Conservation (phyloP, 169 alveolate species). For the Blepharisma undulans region DNA sequence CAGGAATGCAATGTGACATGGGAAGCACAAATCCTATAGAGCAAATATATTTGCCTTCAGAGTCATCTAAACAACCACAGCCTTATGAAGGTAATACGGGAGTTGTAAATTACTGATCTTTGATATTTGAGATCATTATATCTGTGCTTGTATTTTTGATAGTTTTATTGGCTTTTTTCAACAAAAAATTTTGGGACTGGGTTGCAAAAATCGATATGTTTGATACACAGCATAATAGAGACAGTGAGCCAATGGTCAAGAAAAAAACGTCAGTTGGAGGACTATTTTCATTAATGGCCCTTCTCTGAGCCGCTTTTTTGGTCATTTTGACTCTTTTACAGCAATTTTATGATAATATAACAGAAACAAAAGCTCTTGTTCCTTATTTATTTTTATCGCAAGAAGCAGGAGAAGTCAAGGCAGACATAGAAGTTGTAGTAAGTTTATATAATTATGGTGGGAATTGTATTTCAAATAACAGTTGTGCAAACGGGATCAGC, state of each 20-base stretch:
- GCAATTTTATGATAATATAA: background rate
- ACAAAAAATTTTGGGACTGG: background rate
- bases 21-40: background rate
- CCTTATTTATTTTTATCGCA: background rate
- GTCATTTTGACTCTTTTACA: background rate
- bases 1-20: background rate
- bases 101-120: background rate
- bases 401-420: background rate
- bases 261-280: slow-evolving; percentile 39
- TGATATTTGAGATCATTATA: background rate
- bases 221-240: background rate
- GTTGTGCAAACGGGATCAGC: background rate
- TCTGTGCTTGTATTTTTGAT: background rate
- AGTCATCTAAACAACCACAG: background rate
- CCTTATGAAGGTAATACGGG: background rate
- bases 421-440: background rate
- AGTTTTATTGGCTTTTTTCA: background rate
- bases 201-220: background rate
- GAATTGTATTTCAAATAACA: background rate
- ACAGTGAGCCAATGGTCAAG: background rate
- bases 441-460: slow-evolving; percentile 8
- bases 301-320: background rate
- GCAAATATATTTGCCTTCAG: background rate
- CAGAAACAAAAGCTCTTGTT: slow-evolving; percentile 14
- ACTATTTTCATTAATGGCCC: slow-evolving; percentile 4